Evolutionary conservation across 192 early-diverging fungal species (phyloP), one percentile per base, ranked within the genome.

Genomic region (Umbelopsis isabellina): DNA sequence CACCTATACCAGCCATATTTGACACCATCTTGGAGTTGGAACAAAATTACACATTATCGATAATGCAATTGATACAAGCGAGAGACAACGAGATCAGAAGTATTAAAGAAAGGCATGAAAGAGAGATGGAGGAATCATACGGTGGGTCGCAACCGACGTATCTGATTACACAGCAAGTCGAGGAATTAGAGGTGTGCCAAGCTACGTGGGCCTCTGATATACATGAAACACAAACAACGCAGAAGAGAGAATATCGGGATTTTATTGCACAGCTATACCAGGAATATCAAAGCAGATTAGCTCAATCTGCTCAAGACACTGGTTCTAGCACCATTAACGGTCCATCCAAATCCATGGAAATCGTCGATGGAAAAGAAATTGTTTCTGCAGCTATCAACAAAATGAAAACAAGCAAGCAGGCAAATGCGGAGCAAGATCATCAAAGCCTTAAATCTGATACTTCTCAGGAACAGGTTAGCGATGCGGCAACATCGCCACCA

Each of bases 1-100:
- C 84, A 16, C 86, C 86, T 16, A 74, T 84, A 45, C 72, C 83
- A 15, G 71, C 74, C 15, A 81, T 88, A 7, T 88, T 88, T 70
- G 83, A 88, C 72, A 80, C 83, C 12, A 72, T 88, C 16, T 68
- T 86, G 51, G 76, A 84, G n/a, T 61, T 88, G 20, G 86, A 88
- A 49, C 84, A 84, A 35, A 79, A 70, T n/a, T 86, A 84, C 67
- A 76, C 81, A 10, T 58, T 78, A 30, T 75, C 82, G 15, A 82
- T 85, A 5, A 75, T 80, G 18, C 81, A 84, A 30, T 64, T 83
- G 1, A 33, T 75, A 69, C 67, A 69, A 21, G 67, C 67, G 10
- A 49, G 67, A 33, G 67, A 69, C 3, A 49, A 41, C 11, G 67
- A 69, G 20, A 49, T 69, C 0, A 25, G 33, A 35, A 27, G 33